Conservation (phyloP, 148 eudicot species). For the Rhododendron mucronatum region DNA sequence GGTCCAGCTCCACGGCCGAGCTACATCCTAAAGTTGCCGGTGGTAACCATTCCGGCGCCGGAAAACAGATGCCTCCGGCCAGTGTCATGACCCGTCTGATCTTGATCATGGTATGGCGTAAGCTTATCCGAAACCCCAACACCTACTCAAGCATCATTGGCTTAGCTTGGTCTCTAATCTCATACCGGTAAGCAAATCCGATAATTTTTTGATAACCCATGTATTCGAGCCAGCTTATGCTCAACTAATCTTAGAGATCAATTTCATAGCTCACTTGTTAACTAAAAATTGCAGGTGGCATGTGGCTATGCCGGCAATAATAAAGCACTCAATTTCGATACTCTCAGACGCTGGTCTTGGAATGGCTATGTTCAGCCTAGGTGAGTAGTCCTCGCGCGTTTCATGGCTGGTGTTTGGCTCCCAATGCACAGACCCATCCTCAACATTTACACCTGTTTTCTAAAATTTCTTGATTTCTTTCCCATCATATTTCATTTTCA, state of each 20-base stretch:
- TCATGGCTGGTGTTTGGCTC: not conserved
- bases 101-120: conserved; percentile 75
- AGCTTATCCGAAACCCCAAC: conserved; percentile 80
- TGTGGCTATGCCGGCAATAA: conserved; percentile 72
- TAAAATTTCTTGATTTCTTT: not conserved
- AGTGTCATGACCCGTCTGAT: conserved; percentile 89
- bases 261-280: no score
- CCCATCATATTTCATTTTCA: not conserved
- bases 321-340: conserved; percentile 58
- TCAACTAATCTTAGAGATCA: no score
- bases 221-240: not conserved
- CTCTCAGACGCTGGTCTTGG: conserved; percentile 94
- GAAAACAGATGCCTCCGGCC: conserved; percentile 83
- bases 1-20: conserved; percentile 58
- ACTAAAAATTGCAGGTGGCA: conserved; percentile 54
- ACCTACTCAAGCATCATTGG: conserved; percentile 80
- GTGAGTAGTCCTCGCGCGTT: conserved; percentile 20
- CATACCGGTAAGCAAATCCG: conserved; percentile 38
- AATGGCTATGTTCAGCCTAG: conserved; percentile 96
- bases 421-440: not conserved
- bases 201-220: not conserved
- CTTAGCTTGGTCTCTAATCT: conserved; percentile 66
- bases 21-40: conserved; percentile 42
- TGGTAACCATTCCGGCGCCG: conserved; percentile 20
- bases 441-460: not conserved